phyloP scores from a whole-genome alignment of 169 alveolate genomes.

The Blepharisma undulans region DNA sequence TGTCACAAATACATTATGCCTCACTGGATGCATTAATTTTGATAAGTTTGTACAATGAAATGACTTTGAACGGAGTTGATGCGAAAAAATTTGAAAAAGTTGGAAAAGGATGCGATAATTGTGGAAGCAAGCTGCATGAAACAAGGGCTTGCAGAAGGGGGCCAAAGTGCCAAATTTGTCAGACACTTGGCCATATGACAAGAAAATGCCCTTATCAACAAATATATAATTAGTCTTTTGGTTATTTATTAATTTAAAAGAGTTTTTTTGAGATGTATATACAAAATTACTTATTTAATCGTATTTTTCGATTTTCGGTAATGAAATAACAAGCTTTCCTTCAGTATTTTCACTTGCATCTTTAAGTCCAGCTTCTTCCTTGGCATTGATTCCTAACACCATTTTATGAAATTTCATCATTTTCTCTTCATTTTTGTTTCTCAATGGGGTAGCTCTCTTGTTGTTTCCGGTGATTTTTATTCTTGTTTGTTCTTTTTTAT shows the following conservation, averaged over 20 bases:
- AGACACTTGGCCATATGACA: neutral
- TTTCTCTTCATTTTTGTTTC: neutral
- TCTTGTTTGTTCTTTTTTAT: neutral
- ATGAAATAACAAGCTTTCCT: neutral
- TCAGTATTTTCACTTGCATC: neutral
- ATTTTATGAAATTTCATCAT: too few relatives aligned
- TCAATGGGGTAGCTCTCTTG: neutral
- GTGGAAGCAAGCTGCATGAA: constrained; percentile 23
- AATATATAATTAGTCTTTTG: neutral
- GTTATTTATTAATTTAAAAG: too few relatives aligned
- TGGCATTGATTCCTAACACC: neutral
- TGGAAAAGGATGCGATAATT: neutral
- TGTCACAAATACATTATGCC: constrained; percentile 84
- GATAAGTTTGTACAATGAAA: neutral
- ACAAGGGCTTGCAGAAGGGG: neutral
- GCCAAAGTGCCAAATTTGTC: constrained; percentile 4
- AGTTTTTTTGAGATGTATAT: too few relatives aligned
- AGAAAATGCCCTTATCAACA: neutral
- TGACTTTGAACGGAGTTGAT: neutral
- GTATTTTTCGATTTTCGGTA: neutral
- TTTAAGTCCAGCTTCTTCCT: neutral
- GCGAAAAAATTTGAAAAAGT: neutral
- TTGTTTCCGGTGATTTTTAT: neutral
- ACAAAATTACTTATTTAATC: neutral
- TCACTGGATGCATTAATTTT: constrained; percentile 85